phyloP scores from a whole-genome alignment of 2,329 filamentous ascomycete species.

The Amylocarpus encephaloides region DNA sequence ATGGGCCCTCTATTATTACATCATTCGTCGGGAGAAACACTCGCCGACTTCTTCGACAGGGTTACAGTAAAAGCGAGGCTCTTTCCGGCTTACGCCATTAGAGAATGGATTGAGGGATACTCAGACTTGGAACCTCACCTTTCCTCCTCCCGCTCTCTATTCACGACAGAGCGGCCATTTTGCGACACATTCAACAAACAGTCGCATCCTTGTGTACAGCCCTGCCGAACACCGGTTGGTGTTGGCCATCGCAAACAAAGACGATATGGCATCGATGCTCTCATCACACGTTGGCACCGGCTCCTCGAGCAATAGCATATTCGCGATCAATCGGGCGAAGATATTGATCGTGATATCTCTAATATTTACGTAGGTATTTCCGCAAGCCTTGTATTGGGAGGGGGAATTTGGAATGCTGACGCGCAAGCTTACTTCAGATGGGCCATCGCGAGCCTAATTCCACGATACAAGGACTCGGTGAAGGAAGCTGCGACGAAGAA shows the following conservation, averaged over 20 bases:
- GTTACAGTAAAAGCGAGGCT: too few species aligned
- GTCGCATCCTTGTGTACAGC: too few species aligned
- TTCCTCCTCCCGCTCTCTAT: too few species aligned
- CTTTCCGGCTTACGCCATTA: too few species aligned
- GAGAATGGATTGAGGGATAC: too few species aligned
- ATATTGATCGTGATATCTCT: conserved; percentile 23
- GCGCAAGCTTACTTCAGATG: conserved; percentile 35
- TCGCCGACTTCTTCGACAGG: too few species aligned
- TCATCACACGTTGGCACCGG: conserved; percentile 9
- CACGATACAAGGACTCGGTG: conserved; percentile 40
- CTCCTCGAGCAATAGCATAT: conserved; percentile 16
- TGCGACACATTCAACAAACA: too few species aligned
- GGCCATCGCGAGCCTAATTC: conserved; percentile 40
- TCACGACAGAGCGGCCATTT: too few species aligned
- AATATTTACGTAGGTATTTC: conserved; percentile 24
- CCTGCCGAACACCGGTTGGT: not conserved
- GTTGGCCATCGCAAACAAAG: not conserved
- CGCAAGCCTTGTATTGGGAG: not conserved
- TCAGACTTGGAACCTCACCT: too few species aligned
- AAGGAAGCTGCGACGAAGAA: conserved; percentile 29
- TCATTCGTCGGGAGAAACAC: too few species aligned
- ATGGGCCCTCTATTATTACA: too few species aligned
- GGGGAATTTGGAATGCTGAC: not conserved
- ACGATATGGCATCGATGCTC: conserved; percentile 12
- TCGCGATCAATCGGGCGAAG: conserved; percentile 23